A percentile compares a stretch with the other conserved stretches of the same genome.
Conservation (phyloP, 306 rosid species). For the Glycine latifolia region DNA sequence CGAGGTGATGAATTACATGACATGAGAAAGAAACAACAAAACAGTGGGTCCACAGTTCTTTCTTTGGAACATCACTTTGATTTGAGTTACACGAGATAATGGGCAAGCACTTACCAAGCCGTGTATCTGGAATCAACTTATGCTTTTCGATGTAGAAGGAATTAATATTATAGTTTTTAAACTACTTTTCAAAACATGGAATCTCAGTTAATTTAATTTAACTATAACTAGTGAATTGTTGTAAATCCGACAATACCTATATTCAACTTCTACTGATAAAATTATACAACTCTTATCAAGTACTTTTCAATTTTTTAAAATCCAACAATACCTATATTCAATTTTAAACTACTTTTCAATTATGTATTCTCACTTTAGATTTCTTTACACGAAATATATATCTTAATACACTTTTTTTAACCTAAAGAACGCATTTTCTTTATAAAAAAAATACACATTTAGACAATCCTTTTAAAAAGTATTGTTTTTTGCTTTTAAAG, state of each 20-base stretch:
- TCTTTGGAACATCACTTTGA: background rate
- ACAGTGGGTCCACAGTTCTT: background rate
- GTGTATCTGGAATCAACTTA: background rate
- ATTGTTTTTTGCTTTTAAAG: background rate
- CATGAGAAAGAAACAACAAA: constrained; percentile 2
- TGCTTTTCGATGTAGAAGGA: background rate
- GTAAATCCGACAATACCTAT: no score
- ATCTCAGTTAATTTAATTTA: no score
- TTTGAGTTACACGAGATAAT: constrained; percentile 23
- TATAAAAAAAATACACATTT: background rate
- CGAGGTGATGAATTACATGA: background rate
- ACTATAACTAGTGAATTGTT: no score
- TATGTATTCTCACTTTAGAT: background rate
- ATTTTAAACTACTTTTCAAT: no score
- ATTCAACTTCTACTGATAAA: no score
- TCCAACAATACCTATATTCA: no score
- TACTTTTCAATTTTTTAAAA: no score
- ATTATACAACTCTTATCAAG: no score
- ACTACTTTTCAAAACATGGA: no score
- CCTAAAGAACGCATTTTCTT: no score
- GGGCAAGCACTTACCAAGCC: constrained; percentile 1
- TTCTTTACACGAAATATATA: background rate
- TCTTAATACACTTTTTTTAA: no score
- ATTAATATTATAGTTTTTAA: background rate
- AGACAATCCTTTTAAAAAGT: no score